Evolutionary conservation across 202 grass and related monocot species (phyloP), one percentile per base, ranked within the genome.

Genomic region (Zizania palustris): DNA sequence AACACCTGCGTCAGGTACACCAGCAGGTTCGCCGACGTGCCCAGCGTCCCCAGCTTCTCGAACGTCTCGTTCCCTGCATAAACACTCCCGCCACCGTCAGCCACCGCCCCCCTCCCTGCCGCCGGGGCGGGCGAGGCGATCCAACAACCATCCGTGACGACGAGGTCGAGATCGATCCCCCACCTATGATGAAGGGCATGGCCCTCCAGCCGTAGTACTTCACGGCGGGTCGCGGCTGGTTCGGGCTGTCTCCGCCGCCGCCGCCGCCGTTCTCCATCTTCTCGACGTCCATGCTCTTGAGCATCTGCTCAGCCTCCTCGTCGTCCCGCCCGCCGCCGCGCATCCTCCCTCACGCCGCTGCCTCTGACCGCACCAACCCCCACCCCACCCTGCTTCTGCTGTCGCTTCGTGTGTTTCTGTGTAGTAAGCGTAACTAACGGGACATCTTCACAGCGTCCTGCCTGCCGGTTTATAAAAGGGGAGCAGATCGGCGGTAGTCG

Each of bases 141-240:
- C n/a, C n/a, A n/a, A n/a, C n/a, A n/a, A n/a, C n/a, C n/a, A n/a
- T 45, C 45, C 3, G 45, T 11, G 16, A 53, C 18, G 15, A 6
- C 2, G 6, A 41, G 6, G 6, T n/a, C 13, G 48, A 16, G 48
- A 50, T 15, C 46, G n/a, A n/a, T n/a, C 18, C 6, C 51, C 0
- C 7, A 91, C 92, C 92, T 66, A 96, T 96, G 80, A 96, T 96
- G 89, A 92, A 96, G 42, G 92, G 92, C 89, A 96, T 89, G 76
- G 89, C 89, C 69, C 57, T 92, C 92, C 92, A 96, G 39, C 92
- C 91, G 16, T 93, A 37, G 82, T 88, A 93, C 89, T 89, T 83
- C 39, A 89, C 18, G 67, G 46, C 36, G 3, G 83, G 72, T 4
- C 85, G 61, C 5, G 85, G 42, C 64, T n/a, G n/a, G n/a, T n/a